Percentiles rank a stretch among this genome's conserved stretches.
These are phyloP conservation scores for Lactarius trivialis DNA, from an alignment of 768 basidiomycete genomes.

Conservation along the genomic window DNA sequence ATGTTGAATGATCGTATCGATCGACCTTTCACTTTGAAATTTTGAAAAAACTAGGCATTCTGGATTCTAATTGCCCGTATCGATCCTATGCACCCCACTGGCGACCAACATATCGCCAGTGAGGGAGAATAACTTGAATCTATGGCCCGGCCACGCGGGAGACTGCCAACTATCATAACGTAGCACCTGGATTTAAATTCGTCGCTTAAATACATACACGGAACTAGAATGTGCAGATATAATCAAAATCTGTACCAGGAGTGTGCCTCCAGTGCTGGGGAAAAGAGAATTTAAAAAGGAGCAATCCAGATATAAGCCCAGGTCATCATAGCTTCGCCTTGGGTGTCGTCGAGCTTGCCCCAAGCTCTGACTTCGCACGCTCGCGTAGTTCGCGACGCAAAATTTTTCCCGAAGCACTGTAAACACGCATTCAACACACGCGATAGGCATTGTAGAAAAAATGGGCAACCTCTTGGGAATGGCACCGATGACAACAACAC, in stretches of 20 bases:
- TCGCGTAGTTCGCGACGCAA: slow-evolving; percentile 71
- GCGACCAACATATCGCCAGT: background rate
- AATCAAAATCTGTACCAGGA: background rate
- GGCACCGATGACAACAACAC: slow-evolving; percentile 50
- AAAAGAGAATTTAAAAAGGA: background rate
- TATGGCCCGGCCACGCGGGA: background rate
- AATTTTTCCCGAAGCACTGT: slow-evolving; percentile 83
- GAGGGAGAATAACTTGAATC: background rate
- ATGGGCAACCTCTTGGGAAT: slow-evolving; percentile 60
- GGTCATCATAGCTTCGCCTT: slow-evolving; percentile 14
- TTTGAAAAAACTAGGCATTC: too few relatives aligned
- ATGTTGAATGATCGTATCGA: background rate
- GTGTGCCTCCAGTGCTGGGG: background rate
- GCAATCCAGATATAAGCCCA: background rate
- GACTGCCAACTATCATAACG: background rate
- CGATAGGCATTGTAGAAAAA: background rate
- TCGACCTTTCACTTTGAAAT: background rate
- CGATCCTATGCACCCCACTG: background rate
- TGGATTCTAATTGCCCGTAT: too few relatives aligned
- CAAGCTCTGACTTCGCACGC: slow-evolving; percentile 48
- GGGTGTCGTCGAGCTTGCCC: background rate
- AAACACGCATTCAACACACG: slow-evolving; percentile 5
- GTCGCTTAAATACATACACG: background rate
- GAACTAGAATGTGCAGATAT: background rate
- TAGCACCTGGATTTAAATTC: background rate